Base-by-base conservation (phyloP, 2,329 filamentous ascomycete species). In the Teratosphaeria nubilosa region DNA sequence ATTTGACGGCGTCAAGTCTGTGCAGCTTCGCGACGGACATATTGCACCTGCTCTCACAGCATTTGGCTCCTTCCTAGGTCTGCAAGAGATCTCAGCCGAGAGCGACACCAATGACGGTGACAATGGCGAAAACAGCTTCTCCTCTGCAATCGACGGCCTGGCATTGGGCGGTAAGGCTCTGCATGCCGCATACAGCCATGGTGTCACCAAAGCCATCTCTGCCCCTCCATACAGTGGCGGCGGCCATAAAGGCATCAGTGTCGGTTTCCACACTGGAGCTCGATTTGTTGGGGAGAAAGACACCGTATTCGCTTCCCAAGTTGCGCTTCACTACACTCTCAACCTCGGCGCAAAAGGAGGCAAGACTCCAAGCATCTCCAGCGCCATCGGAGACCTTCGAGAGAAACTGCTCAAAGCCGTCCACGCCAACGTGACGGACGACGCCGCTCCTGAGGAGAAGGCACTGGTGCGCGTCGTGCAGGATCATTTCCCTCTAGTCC, bases 71-170 rank as follows among this genome's bases (percentile, higher is more conserved):
- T 74, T 74, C 1, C 72, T 88, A 0, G 86, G 86, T 0, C 76
- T 88, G 6, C 81, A 81, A 61, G 84, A 82, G 56, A 87, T 88
- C 56, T 79, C 82, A 58, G 76, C 77, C 4, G 86, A 87, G 55
- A 60, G 64, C 1, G 69, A 67, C 24, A 81, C 81, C 0, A 71
- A 75, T 61, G 67, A 73, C 7, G 72, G 74, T 52, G 81, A 78
- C 0, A 80, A 82, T 61, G 82, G 83, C 0, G 68, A 75, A 0
- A 67, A 73, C 4, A 61, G 64, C 5, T 86, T 86, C 64, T 82
- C 80, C 52, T 78, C 83, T 11, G 85, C 80, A 7, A 71, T 82
- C 4, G 73, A 78, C 54, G 76, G 75, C 1, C 68, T 78, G 1
- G 63, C 67, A 5, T 68, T 77, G 16, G 72, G 69, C n/a, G 70